Conservation (phyloP, 2,329 filamentous ascomycete species). For the Massarina eburnea region DNA sequence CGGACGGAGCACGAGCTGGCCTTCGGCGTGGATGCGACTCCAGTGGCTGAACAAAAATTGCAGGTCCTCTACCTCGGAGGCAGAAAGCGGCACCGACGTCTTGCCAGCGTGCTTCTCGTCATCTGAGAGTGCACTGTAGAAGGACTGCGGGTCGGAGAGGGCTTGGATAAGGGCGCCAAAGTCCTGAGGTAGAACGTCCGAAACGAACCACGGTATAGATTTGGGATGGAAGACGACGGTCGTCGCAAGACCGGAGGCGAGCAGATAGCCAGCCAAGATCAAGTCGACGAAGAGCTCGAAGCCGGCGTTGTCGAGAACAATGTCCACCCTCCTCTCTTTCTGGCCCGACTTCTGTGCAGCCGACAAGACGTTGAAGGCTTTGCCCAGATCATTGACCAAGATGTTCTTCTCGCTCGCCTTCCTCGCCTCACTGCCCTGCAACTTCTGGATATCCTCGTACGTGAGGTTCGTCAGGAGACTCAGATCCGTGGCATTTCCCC, state of each 20-base stretch:
- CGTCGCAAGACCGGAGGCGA: conserved; percentile 82
- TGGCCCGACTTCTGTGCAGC: conserved; percentile 65
- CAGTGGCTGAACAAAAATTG: conserved; percentile 80
- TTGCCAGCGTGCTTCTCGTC: conserved; percentile 60
- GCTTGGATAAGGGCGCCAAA: conserved; percentile 80
- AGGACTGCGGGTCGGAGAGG: conserved; percentile 72
- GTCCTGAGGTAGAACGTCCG: conserved; percentile 85
- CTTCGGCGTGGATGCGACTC: conserved; percentile 77
- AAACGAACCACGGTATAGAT: conserved; percentile 97
- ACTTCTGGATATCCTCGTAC: conserved; percentile 95
- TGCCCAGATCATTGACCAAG: conserved; percentile 77
- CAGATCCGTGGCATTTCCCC: conserved; percentile 95
- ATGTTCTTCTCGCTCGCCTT: conserved; percentile 91
- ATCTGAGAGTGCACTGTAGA: conserved; percentile 75
- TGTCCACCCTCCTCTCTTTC: conserved; percentile 77
- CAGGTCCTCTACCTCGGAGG: conserved; percentile 68
- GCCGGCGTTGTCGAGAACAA: conserved; percentile 94
- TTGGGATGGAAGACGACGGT: conserved; percentile 89
- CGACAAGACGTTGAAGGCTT: conserved; percentile 69
- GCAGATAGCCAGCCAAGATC: conserved; percentile 84
- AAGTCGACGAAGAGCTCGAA: conserved; percentile 97
- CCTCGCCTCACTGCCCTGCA: conserved; percentile 85
- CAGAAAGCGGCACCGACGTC: conserved; percentile 63
- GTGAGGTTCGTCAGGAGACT: conserved; percentile 86
- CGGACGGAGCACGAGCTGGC: conserved; percentile 77